Base-by-base conservation (phyloP, 164 flowering plant species). In the Vitis amurensis region DNA sequence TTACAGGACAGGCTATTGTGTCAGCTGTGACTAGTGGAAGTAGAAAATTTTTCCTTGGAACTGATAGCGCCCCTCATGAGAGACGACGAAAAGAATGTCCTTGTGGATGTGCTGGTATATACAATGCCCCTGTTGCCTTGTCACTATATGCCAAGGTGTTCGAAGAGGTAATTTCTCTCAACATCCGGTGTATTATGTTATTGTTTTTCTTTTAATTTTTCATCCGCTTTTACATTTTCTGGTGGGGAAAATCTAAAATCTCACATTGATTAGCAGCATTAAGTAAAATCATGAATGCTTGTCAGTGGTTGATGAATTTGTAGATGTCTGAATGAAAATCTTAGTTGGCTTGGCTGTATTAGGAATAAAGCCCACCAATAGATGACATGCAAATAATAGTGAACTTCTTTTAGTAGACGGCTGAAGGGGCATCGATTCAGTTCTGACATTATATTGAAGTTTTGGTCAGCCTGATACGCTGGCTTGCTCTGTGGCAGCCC, bases 1-100 rank as follows among this genome's bases (percentile, higher is more conserved):
- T 31, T 83, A 3, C 63, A 95, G 99, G 99, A 76, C 91, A 85
- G 74, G 96, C 98, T 53, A 86, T 96, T 69, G 91, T 90, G 71
- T 68, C 91, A 48, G 99, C 98, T 62, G 97, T 96, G 50, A 96
- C 99, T 4, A 88, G 97, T 68, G 98, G 98, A 67, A 93, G 86
- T 71, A 91, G 79, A 72, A 79, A 70, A 47, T 93, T 90, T 71
- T 96, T 96, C 76, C 94, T 92, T 52, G 99, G 98, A 72, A 96
- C 99, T 74, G 99, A 96, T 76, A 96, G 98, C 81, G 99, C 98
- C 71, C 99, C 99, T 48, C 99, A 96, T 79, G 99, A 93, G 73
- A 87, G 84, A 79, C 68, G 68, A 63, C 79, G 74, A 19, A 96
- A 96, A 73, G 99, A 96, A 80, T 75, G 87, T 65, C 56, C 97